phyloP scores from a whole-genome alignment of 176 grass and related monocot species.

The Musa troglodytarum region DNA sequence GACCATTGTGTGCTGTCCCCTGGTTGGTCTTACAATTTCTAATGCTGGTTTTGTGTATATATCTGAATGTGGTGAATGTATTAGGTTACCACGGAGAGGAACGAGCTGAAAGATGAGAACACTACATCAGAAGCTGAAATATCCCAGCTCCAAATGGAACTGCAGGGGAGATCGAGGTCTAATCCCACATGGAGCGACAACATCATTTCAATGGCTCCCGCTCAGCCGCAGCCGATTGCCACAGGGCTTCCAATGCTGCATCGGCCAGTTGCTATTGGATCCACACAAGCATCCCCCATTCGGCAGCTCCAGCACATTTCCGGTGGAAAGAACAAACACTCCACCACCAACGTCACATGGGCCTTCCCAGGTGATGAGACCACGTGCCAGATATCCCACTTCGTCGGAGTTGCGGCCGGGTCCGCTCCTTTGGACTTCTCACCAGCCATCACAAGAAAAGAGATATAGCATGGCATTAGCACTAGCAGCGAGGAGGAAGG shows the following conservation, averaged over 20 bases:
- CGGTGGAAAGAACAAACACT: slow-evolving; percentile 11
- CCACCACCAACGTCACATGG: slow-evolving; percentile 6
- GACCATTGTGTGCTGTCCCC: background rate
- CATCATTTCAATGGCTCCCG: slow-evolving; percentile 15
- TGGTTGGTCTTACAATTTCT: background rate
- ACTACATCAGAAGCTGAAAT: slow-evolving; percentile 30
- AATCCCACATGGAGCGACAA: background rate
- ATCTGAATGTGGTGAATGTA: background rate
- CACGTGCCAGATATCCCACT: slow-evolving; percentile 21
- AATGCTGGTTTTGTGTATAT: background rate
- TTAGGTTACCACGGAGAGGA: slow-evolving; percentile 48
- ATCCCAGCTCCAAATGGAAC: slow-evolving; percentile 38
- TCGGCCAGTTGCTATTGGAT: slow-evolving; percentile 18
- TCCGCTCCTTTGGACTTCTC: slow-evolving; percentile 34
- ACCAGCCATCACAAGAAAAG: slow-evolving; percentile 29
- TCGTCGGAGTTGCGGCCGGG: slow-evolving; percentile 32
- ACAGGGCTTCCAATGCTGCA: slow-evolving; percentile 19
- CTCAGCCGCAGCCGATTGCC: slow-evolving; percentile 2
- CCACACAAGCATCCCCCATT: slow-evolving; percentile 11
- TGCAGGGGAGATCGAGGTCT: slow-evolving; percentile 26
- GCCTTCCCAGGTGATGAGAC: slow-evolving; percentile 9
- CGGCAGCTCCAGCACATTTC: slow-evolving; percentile 61
- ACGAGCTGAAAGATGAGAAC: slow-evolving; percentile 65
- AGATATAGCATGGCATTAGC: slow-evolving; percentile 9
- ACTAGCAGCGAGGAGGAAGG: slow-evolving; percentile 8